phyloP scores from a whole-genome alignment of 352 stramenopile species.

The Globisporangium cederbergense region DNA sequence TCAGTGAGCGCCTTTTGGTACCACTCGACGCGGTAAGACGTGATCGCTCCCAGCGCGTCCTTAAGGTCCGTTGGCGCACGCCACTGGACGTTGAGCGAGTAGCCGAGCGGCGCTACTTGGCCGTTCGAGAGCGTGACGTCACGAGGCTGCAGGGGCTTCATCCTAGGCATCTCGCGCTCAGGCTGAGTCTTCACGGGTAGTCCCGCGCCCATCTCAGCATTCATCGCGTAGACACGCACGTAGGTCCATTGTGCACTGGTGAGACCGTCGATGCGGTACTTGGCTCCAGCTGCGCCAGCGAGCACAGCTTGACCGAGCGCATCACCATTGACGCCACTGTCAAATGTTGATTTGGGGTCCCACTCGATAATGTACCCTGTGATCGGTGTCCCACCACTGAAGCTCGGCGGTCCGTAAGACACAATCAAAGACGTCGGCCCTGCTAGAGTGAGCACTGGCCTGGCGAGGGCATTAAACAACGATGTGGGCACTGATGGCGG shows the following conservation, averaged over 20 bases:
- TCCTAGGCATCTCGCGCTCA: conserved; percentile 55
- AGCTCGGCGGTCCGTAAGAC: conserved; percentile 71
- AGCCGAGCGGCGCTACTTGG: conserved; percentile 29
- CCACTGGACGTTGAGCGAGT: conserved; percentile 57
- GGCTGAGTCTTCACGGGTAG: conserved; percentile 41
- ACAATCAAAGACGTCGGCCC: conserved; percentile 72
- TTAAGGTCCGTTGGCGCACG: conserved; percentile 24
- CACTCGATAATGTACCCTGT: conserved; percentile 91
- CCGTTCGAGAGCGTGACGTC: conserved; percentile 43
- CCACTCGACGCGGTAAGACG: conserved; percentile 67
- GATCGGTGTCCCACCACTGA: conserved; percentile 85
- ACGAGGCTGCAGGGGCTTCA: conserved; percentile 40
- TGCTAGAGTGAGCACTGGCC: conserved; percentile 64
- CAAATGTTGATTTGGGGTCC: conserved; percentile 77
- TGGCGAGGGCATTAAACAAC: conserved; percentile 53
- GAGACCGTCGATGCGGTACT: conserved; percentile 53
- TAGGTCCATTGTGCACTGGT: conserved; percentile 50
- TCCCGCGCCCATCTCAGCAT: conserved; percentile 46
- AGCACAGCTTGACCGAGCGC: conserved; percentile 42
- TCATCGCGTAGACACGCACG: conserved; percentile 69
- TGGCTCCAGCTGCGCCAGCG: conserved; percentile 14
- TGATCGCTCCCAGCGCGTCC: conserved; percentile 14
- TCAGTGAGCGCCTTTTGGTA: conserved; percentile 48
- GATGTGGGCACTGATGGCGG: conserved; percentile 45
- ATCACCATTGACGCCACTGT: conserved; percentile 57